phyloP scores from a whole-genome alignment of 179 eudicot species.

The Drosera spatulata region DNA sequence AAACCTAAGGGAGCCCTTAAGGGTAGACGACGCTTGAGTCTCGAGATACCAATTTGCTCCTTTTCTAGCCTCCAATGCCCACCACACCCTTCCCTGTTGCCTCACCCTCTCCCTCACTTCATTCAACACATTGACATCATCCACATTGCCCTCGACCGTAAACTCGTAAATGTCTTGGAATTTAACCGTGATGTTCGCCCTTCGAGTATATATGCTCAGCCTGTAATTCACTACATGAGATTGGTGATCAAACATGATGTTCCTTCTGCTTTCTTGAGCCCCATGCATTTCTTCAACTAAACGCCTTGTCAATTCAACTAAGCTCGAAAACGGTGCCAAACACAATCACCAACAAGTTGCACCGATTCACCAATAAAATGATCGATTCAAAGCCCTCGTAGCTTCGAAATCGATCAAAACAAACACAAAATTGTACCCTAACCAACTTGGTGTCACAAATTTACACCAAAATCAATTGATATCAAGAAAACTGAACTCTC shows the following conservation, averaged over 20 bases:
- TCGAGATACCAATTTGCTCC: constrained; percentile 92
- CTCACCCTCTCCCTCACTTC: constrained; percentile 93
- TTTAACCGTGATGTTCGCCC: constrained; percentile 86
- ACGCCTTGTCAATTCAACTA: too few species aligned
- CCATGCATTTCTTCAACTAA: constrained; percentile 29
- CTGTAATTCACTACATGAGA: constrained; percentile 55
- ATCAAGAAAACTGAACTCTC: too few species aligned
- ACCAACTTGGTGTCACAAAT: too few species aligned
- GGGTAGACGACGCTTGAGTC: constrained; percentile 43
- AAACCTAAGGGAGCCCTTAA: constrained; percentile 58
- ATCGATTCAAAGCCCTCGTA: too few species aligned
- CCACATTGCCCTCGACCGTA: constrained; percentile 93
- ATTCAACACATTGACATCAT: constrained; percentile 96
- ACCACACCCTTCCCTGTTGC: constrained; percentile 90
- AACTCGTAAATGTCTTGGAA: constrained; percentile 91
- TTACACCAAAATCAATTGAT: too few species aligned
- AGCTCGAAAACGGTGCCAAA: too few species aligned
- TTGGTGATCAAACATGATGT: constrained; percentile 41
- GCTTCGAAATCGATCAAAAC: too few species aligned
- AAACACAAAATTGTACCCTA: too few species aligned
- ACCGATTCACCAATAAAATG: too few species aligned
- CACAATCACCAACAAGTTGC: too few species aligned
- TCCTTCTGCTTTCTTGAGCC: constrained; percentile 41
- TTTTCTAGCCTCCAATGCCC: constrained; percentile 83
- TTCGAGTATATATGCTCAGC: constrained; percentile 85